Base-by-base conservation (phyloP, 2,329 filamentous ascomycete genomes). In the Phialophora tarda region DNA sequence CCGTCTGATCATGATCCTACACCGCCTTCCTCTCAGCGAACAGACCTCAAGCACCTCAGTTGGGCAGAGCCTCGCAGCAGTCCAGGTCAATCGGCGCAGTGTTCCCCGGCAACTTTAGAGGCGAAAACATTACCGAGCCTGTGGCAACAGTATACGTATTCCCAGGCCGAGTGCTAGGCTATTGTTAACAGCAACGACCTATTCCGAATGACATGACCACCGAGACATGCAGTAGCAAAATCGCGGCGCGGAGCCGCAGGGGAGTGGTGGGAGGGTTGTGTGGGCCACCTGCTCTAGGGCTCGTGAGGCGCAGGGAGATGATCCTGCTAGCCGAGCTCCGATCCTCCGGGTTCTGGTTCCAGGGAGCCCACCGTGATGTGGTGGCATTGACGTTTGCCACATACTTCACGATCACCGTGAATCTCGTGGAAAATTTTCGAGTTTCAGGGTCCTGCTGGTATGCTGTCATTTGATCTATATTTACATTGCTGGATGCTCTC, bases 201-300 rank as follows among this genome's bases (percentile, higher is more conserved):
- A 44, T 44, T 44, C 10, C 21, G 48, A 51, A 12, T 11, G 21
- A 51, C 21, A 28, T 3, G 17, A 34, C 4, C 23, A 26, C 26
- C 51, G 47, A 61, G 59, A 61, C 59, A 61, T 41, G 59, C 58
- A 51, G 30, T 26, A 23, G 14, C 51, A 28, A 28, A 30, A 51
- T 51, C 41, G 48, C 30, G 14, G 24, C 44, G 41, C 12, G 21
- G 56, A 34, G n/a, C 26, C 30, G 28, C 26, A 24, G 23, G 24
- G n/a, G n/a, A n/a, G n/a, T n/a, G n/a, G n/a, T n/a, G n/a, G n/a
- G 28, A 26, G 41, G 38, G 8, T 34, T 23, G 6, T 38, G 59
- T 61, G 47, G 59, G 30, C 30, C 59, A 21, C 26, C 38, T 44
- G 14, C 17, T 44, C 17, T n/a, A 44, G 38, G 38, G 38, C 7